Percentiles rank a stretch among this genome's conserved stretches.
Conservation (phyloP, 176 grass and related monocot genomes). For the Hordeum marinum region DNA sequence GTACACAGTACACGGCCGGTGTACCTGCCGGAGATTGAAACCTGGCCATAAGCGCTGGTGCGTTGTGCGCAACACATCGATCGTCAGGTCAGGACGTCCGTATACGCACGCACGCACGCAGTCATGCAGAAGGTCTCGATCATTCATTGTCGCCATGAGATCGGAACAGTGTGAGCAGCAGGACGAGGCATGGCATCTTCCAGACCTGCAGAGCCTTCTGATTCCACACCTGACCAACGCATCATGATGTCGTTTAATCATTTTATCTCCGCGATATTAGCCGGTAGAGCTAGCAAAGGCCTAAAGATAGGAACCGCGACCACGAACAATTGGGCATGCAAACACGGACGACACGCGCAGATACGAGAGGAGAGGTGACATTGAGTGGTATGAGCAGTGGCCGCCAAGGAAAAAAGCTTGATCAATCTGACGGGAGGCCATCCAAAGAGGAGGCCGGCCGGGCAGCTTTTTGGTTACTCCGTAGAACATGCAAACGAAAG, state of each 20-base stretch:
- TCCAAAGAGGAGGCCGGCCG: conserved; percentile 27
- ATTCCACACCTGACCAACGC: conserved; percentile 40
- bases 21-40: not conserved
- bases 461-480: conserved; percentile 36
- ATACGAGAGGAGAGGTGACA: not conserved
- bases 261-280: not conserved
- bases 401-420: conserved; percentile 3
- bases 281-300: not conserved
- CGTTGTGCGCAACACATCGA: not conserved
- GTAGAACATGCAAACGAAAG: conserved; percentile 47
- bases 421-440: conserved; percentile 20
- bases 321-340: not conserved
- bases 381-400: not conserved
- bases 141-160: conserved; percentile 31
- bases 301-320: not conserved
- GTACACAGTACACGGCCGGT: not conserved
- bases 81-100: not conserved
- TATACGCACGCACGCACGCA: not conserved
- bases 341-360: not conserved
- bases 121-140: not conserved
- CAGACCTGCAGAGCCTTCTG: conserved; percentile 40
- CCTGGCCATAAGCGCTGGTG: not conserved
- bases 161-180: conserved; percentile 6
- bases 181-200: conserved; percentile 34
- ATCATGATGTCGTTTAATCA: conserved; percentile 33